Base-by-base conservation (phyloP, 1,284 basidiomycete genomes). In the Moesziomyces globuligerus region DNA sequence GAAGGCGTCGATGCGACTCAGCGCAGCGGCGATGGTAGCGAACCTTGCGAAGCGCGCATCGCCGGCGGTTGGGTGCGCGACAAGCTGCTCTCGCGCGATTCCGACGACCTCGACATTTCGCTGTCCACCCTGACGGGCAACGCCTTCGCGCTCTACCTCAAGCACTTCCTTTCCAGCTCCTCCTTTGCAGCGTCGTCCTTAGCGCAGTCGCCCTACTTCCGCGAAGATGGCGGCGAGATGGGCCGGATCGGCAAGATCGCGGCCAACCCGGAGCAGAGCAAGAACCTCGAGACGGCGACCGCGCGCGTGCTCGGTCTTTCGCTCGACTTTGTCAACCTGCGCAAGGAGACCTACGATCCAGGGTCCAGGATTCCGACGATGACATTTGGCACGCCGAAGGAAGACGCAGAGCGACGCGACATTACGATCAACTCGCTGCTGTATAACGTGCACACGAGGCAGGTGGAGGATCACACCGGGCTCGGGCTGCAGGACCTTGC, bases 41-140 rank as follows among this genome's bases (percentile, higher is more conserved):
- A 53, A 23, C 48, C 47, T 4, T 61, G 57, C 36, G 71, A 79
- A 39, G 78, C 78, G 7, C 67, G 80, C 17, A 80, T 81, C 23
- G 94, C 93, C 9, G 94, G 94, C 32, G 94, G 94, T 28, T 98
- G 94, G 94, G 94, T 97, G 40, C 86, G 94, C 75, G 95, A 99
- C 84, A 98, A 98, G 89, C 86, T 99, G 32, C 87, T 98, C 26
- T 89, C 89, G 1, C 86, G 88, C 11, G 86, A 91, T 49, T 94
- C 91, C 70, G 89, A 94, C 82, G 96, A 99, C 76, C 91, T 99
- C 69, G 96, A 99, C 81, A 88, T 99, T 64, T 93, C 95, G 1
- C 87, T 98, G 11, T 89, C 89, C 41, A 78, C 79, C 65, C 90
- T 96, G 83, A 98, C 95, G 84, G 96, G 96, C 10, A 86, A 91